Evolutionary conservation across 345 rosid species (phyloP).

Genomic region (Dovyalis caffra): DNA sequence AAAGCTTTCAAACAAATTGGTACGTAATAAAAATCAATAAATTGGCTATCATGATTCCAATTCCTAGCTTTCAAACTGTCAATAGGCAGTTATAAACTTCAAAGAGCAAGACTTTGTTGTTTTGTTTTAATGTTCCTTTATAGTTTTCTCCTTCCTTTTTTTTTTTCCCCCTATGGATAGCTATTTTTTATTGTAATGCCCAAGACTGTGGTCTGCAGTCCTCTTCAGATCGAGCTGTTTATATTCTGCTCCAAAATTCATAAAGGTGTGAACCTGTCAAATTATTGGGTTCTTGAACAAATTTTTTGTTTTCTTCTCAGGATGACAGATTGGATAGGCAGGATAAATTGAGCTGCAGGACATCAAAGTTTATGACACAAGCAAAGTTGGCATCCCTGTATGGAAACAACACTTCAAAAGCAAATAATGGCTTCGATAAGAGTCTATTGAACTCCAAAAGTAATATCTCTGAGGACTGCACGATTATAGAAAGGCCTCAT

Average conservation of each 20-base stretch:
- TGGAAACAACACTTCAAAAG: constrained; percentile 55
- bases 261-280: background rate
- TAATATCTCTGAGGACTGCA: constrained; percentile 46
- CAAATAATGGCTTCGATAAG: constrained; percentile 32
- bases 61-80: background rate
- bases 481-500: constrained; percentile 40
- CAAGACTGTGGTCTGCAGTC: background rate
- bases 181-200: background rate
- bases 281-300: background rate
- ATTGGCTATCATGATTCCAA: constrained; percentile 5
- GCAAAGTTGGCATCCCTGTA: constrained; percentile 68
- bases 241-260: background rate
- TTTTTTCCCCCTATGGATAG: background rate
- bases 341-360: constrained; percentile 40
- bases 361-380: constrained; percentile 49
- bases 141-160: constrained; percentile 6
- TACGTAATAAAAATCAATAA: constrained; percentile 13
- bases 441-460: constrained; percentile 40
- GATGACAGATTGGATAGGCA: constrained; percentile 39
- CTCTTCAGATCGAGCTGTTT: background rate
- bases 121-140: background rate
- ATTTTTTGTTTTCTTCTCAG: constrained; percentile 40
- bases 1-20: constrained; percentile 38
- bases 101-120: background rate
- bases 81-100: background rate